Base-by-base conservation (phyloP, 2,329 filamentous ascomycete genomes). In the Seiridium cupressi region DNA sequence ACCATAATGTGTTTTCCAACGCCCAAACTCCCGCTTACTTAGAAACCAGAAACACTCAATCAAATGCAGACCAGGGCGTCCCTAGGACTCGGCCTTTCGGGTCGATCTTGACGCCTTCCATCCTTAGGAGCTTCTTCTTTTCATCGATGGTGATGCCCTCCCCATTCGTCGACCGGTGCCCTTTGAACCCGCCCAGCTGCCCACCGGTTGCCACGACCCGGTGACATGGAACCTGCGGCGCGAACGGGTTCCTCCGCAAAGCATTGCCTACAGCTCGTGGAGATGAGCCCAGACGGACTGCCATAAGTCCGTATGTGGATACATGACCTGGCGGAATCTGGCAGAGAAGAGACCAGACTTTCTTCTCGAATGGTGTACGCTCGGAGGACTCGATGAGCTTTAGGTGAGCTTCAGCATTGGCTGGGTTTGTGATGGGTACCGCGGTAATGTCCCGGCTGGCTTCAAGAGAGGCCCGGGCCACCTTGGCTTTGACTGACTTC, bases 171-270 rank as follows among this genome's bases (percentile, higher is more conserved):
- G 86, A 81, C 80, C 85, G 87, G 64, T 85, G 82, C 3, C 89
- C 89, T 73, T 88, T 86, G 77, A 91, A 92, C 0, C 89, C 89
- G 47, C 89, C 89, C 31, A 92, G 73, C n/a, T 81, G 80, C 10
- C 90, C 88, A 56, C 88, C 88, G 46, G 86, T 88, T 5, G 90
- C 90, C 51, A 96, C 84, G 31, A 94, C 89, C 8, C 92, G 84
- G 74, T 96, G 92, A 63, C 92, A 96, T 1, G 92, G 92, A 4
- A 94, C 89, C 40, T 85, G 82, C 0, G 92, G 92, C 11, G 92
- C 92, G 68, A 94, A 96, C 0, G 92, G 92, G 71, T 96, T 96
- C 8, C 83, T 79, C 18, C 89, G 84, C 69, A 96, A 79, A 1
- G 71, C 65, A 49, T 76, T 74, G n/a, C 76, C 69, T 1, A 74